Base-by-base conservation (phyloP, 805 yeast genomes). In the Ogataea angusta region DNA sequence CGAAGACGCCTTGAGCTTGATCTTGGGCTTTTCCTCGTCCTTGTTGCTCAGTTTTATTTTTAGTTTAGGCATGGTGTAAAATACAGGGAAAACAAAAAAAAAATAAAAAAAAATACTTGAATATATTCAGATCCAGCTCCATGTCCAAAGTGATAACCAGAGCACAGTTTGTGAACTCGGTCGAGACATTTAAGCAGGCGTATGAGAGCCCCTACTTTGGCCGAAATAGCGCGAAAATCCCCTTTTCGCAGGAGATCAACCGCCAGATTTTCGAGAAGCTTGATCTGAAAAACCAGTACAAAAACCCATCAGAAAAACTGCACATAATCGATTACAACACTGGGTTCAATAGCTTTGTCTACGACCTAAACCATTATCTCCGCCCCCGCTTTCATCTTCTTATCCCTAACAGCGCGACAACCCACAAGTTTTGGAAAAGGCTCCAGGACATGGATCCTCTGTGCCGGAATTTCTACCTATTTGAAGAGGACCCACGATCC, bases 341-440 rank as follows among this genome's bases (percentile, higher is more conserved):
- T 0, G 81, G 84, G 2, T 68, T 73, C 23, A 79, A 85, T 4
- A 63, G 80, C 2, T 76, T 82, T 51, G 73, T 90, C 0, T 67
- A 80, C 1, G 74, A 80, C 46, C 53, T 90, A n/a, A 70, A 85
- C 57, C 70, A 78, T 39, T 67, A 66, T 22, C 62, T 83, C 10
- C 62, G 72, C 28, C 96, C 96, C 0, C 59, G 64, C 24, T 76
- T 72, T 19, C 89, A 89, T 53, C 51, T 83, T 0, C 47, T 87
- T 4, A 63, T 86, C 18, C 57, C 64, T 3, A 58, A 53, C 12
- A 47, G 49, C 16, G 36, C 35, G 8, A 26, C 45, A 7, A 40
- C 47, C n/a, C 40, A 31, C 22, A 50, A 41, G 31, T 59, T 50
- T 44, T 56, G 62, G 66, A 33, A 46, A 6, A 29, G 14, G 7